Evolutionary conservation across 129 eudicot genomes (phyloP).

Genomic region (Artemisia annua): DNA sequence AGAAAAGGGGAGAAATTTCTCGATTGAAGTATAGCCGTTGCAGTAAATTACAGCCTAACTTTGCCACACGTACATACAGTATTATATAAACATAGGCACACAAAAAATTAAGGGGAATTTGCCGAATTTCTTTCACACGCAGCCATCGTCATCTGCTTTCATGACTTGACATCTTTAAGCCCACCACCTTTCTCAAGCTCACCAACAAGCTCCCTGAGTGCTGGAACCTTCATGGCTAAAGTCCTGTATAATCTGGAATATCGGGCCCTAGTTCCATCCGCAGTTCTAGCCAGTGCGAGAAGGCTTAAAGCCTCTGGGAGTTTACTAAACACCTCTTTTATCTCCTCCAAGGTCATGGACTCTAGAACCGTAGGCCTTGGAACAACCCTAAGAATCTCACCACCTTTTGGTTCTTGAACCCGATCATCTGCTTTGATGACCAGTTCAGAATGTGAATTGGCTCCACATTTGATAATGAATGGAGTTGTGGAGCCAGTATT

Average conservation of each 20-base stretch:
- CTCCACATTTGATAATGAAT: conserved; percentile 94
- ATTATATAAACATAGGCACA: conserved; percentile 28
- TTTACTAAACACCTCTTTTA: conserved; percentile 64
- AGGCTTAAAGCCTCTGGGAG: conserved; percentile 88
- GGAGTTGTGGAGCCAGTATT: conserved; percentile 91
- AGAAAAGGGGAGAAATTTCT: conserved; percentile 2
- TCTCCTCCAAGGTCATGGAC: conserved; percentile 80
- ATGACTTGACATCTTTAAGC: conserved; percentile 70
- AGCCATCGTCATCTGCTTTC: conserved; percentile 20
- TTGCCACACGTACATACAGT: conserved; percentile 28
- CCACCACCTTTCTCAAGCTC: conserved; percentile 97
- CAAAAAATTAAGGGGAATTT: not conserved
- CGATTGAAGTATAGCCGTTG: conserved; percentile 19
- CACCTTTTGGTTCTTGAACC: conserved; percentile 91
- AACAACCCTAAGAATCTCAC: conserved; percentile 89
- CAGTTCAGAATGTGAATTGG: conserved; percentile 89
- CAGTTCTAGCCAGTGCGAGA: conserved; percentile 89
- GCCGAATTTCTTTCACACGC: not conserved
- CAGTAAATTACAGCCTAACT: conserved; percentile 26
- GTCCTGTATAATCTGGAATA: conserved; percentile 92
- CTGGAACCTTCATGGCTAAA: conserved; percentile 96
- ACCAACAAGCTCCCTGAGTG: conserved; percentile 88
- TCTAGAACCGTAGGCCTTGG: conserved; percentile 85
- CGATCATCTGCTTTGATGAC: conserved; percentile 90
- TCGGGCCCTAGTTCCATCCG: conserved; percentile 91